These are phyloP conservation scores for Coemansia sp. DNA, from an alignment of 192 early-diverging fungal genomes.

Conservation along the genomic window DNA sequence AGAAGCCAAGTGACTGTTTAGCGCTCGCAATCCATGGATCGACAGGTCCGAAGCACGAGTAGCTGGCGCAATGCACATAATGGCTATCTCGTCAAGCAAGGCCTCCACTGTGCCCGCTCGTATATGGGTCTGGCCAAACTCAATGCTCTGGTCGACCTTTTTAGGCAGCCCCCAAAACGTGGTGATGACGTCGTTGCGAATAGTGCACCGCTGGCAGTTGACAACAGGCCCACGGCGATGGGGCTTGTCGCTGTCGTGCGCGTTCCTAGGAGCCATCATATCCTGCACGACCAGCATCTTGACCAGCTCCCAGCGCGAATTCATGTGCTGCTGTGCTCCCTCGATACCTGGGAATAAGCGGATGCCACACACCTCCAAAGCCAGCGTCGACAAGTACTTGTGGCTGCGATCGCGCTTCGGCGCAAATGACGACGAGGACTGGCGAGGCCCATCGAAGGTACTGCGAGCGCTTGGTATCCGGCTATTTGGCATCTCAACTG, in stretches of 20 bases:
- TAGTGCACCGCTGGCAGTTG: slow-evolving; percentile 45
- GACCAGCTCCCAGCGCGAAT: slow-evolving; percentile 57
- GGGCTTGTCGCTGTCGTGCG: slow-evolving; percentile 27
- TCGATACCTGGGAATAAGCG: slow-evolving; percentile 48
- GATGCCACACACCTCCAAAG: slow-evolving; percentile 35
- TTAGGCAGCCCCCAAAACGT: slow-evolving; percentile 57
- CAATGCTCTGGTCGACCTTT: slow-evolving; percentile 45
- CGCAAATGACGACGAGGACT: slow-evolving; percentile 2
- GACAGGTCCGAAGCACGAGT: slow-evolving; percentile 23
- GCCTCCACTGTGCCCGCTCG: slow-evolving; percentile 44
- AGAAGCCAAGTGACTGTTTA: slow-evolving; percentile 33
- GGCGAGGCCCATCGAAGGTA: background rate
- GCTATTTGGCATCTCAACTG: background rate
- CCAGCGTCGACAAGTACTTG: slow-evolving; percentile 51
- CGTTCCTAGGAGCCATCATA: slow-evolving; percentile 24
- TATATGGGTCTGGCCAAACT: slow-evolving; percentile 44
- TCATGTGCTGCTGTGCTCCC: slow-evolving; percentile 44
- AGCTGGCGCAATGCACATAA: slow-evolving; percentile 35
- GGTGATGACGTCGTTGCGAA: slow-evolving; percentile 54
- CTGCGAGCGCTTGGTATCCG: background rate
- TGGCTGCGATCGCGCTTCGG: slow-evolving; percentile 29
- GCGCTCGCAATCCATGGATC: slow-evolving; percentile 30
- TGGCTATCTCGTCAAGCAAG: slow-evolving; percentile 46
- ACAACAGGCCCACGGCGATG: slow-evolving; percentile 45
- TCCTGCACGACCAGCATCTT: slow-evolving; percentile 51